These are phyloP conservation scores for Rhodotorula sp. DNA, from an alignment of 1,284 basidiomycete genomes.

Conservation along the genomic window DNA sequence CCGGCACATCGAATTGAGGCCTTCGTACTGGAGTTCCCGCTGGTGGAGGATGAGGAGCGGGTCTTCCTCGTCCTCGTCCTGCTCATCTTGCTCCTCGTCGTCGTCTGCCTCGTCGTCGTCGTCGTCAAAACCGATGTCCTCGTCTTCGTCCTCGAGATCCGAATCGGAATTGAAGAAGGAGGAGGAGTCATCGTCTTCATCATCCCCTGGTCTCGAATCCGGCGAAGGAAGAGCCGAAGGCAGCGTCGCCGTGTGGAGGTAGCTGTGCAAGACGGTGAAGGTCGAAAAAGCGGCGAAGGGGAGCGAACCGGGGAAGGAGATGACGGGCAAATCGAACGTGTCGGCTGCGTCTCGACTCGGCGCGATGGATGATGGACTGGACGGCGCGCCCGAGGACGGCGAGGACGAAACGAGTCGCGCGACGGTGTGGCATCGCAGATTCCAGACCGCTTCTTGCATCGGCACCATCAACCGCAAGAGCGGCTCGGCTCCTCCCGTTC, in stretches of 20 bases:
- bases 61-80: background rate
- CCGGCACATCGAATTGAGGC: background rate
- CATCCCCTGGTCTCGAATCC: background rate
- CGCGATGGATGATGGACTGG: background rate
- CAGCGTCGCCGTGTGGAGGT: slow-evolving; percentile 11
- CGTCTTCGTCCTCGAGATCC: background rate
- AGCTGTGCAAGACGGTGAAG: slow-evolving; percentile 15
- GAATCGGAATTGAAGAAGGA: no score
- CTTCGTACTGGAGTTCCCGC: background rate
- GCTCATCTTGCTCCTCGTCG: no score
- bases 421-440: background rate
- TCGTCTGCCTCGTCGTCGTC: no score
- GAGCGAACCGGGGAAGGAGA: background rate
- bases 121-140: no score
- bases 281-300: background rate
- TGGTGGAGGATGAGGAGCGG: background rate
- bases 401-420: background rate
- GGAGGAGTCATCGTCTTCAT: no score
- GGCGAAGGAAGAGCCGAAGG: background rate
- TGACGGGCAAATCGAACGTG: slow-evolving; percentile 8
- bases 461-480: slow-evolving; percentile 14
- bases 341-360: no score
- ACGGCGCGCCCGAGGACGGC: fast-evolving
- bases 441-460: slow-evolving; percentile 13
- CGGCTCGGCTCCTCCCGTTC: background rate